Conservation (phyloP, 2,329 filamentous ascomycete species). For the Grosmannia serpens region DNA sequence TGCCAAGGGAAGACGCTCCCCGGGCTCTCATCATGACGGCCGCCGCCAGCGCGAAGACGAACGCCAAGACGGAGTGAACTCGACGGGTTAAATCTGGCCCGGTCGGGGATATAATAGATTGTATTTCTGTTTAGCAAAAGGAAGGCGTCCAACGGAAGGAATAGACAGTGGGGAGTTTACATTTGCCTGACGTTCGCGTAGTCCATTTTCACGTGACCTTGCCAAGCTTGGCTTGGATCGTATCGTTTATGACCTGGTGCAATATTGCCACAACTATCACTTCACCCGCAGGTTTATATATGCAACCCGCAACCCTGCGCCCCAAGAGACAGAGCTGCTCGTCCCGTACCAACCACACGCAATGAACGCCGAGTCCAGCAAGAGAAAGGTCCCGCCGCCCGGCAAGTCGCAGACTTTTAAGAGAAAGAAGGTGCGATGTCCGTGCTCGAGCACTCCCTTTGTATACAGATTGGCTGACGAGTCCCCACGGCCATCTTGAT, state of each 20-base stretch:
- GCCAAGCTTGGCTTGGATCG: background rate
- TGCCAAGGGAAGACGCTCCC: constrained; percentile 70
- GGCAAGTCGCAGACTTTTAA: constrained; percentile 17
- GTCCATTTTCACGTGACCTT: background rate
- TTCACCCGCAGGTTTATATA: background rate
- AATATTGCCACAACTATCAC: background rate
- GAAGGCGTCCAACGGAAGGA: background rate
- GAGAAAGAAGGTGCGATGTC: constrained; percentile 23
- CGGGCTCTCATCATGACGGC: constrained; percentile 57
- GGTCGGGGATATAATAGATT: background rate
- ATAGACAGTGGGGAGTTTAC: background rate
- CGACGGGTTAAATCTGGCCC: background rate
- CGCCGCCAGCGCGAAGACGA: constrained; percentile 57
- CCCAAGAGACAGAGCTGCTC: background rate
- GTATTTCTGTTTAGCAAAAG: background rate
- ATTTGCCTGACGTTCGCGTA: background rate
- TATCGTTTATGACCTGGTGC: background rate
- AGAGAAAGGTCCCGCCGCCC: constrained; percentile 23
- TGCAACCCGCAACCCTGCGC: background rate
- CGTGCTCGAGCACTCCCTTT: background rate
- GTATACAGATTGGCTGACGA: background rate
- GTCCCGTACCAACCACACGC: background rate
- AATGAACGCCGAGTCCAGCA: constrained; percentile 21
- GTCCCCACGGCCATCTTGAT: background rate
- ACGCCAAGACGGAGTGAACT: constrained; percentile 33